Conservation (phyloP, 805 yeast species). For the Metschnikowia lachancei region DNA sequence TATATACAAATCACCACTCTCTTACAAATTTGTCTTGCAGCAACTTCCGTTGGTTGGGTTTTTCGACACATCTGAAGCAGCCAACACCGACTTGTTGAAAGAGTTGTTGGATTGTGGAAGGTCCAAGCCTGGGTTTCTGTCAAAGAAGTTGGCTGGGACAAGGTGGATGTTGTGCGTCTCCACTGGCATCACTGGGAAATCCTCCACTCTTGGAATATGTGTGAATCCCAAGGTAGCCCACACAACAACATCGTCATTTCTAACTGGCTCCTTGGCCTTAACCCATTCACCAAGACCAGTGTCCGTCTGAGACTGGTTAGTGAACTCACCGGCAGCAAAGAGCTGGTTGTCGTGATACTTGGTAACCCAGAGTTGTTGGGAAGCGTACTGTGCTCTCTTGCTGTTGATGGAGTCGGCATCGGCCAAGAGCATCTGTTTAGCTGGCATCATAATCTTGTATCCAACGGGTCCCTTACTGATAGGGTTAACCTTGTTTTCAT, state of each 20-base stretch:
- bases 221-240: constrained; percentile 84
- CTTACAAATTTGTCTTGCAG: constrained; percentile 37
- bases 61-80: constrained; percentile 23
- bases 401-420: constrained; percentile 59
- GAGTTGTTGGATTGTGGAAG: constrained; percentile 67
- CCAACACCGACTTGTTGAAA: constrained; percentile 61
- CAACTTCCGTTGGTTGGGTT: constrained; percentile 24
- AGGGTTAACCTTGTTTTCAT: constrained; percentile 69
- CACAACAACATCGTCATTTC: constrained; percentile 72
- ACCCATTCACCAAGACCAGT: constrained; percentile 74
- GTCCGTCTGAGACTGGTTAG: constrained; percentile 72
- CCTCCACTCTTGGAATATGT: constrained; percentile 79
- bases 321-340: constrained; percentile 82
- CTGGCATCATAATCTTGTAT: constrained; percentile 71
- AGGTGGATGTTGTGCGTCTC: constrained; percentile 67
- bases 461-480: constrained; percentile 71
- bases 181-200: constrained; percentile 88
- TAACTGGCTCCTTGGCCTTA: constrained; percentile 60
- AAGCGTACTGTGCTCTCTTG: constrained; percentile 72
- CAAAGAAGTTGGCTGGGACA: constrained; percentile 72
- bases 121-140: constrained; percentile 74
- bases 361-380: constrained; percentile 80
- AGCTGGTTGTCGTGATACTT: constrained; percentile 70
- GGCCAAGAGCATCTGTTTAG: constrained; percentile 73
- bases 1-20: neutral